Evolutionary conservation across 208 protist genomes (phyloP), one percentile per base, ranked within the genome.

Genomic region (Trypanosoma vivax): DNA sequence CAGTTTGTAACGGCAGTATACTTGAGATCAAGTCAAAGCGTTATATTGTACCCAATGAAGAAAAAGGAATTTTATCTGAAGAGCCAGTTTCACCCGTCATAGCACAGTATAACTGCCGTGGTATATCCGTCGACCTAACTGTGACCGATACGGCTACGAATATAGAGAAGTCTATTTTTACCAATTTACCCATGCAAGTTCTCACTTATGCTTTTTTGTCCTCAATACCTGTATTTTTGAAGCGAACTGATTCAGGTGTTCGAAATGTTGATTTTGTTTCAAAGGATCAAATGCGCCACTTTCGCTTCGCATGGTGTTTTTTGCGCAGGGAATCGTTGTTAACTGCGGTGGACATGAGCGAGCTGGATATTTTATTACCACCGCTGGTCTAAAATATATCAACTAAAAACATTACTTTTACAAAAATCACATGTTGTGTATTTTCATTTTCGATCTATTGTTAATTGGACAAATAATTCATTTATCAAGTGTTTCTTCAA

Each of bases 281-380:
- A 10, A 78, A 81, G 27, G 75, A 90, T 0, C 80, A 94, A 49
- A 88, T 88, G 70, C 65, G 64, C 2, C 74, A 88, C 38, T 94
- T 94, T 70, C 73, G 86, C 24, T 94, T 86, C 68, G 79, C 77
- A 29, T 94, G 86, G 83, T 88, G 79, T 35, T 87, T 88, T 77
- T 43, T 94, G 33, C 60, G 86, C 23, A 61, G 65, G 39, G 80
- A 90, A 43, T 79, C 76, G 5, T 79, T 74, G 46, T 80, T 94
- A 75, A 90, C 79, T 14, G 72, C 86, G 3, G 73, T 94, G 23
- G 82, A 88, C 30, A 72, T 94, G 51, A 63, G 60, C 11, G 82
- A 94, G 52, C 56, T 94, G 38, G 80, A 94, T 57, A 39, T 27
- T 25, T 65, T 94, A n/a, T 65, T 94, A 7, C 86, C 86, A 24